phyloP scores from a whole-genome alignment of 352 stramenopile species.

The Hyaloperonospora arabidopsidis region DNA sequence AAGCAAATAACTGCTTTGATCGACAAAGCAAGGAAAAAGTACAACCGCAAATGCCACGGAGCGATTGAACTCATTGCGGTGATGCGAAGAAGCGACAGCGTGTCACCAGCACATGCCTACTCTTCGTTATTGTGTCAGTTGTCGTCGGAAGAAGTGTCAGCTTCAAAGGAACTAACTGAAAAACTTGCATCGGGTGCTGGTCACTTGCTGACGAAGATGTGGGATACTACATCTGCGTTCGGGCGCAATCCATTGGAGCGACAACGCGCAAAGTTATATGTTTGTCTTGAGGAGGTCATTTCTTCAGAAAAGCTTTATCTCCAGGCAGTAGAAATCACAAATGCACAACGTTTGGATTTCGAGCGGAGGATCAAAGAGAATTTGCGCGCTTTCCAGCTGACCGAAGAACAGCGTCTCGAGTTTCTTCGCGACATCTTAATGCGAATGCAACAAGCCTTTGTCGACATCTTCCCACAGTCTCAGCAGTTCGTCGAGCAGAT shows the following conservation, averaged over 20 bases:
- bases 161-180: slow-evolving; percentile 51
- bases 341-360: slow-evolving; percentile 52
- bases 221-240: slow-evolving; percentile 66
- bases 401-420: slow-evolving; percentile 74
- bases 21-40: slow-evolving; percentile 71
- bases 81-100: slow-evolving; percentile 28
- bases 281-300: slow-evolving; percentile 61
- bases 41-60: slow-evolving; percentile 66
- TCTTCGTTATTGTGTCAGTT: slow-evolving; percentile 10
- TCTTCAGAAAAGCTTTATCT: slow-evolving; percentile 59
- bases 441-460: slow-evolving; percentile 53
- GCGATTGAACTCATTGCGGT: slow-evolving; percentile 43
- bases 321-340: slow-evolving; percentile 57
- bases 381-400: slow-evolving; percentile 70
- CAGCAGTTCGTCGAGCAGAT: slow-evolving; percentile 43
- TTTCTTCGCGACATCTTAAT: slow-evolving; percentile 72
- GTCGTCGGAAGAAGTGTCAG: slow-evolving; percentile 19
- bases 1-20: slow-evolving; percentile 52
- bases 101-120: neutral
- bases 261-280: slow-evolving; percentile 53
- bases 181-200: slow-evolving; percentile 48
- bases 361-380: slow-evolving; percentile 75
- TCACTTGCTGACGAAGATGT: slow-evolving; percentile 76
- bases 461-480: slow-evolving; percentile 38
- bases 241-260: slow-evolving; percentile 53